phyloP scores from a whole-genome alignment of 164 flowering plant genomes.

The Chimonanthus praecox region DNA sequence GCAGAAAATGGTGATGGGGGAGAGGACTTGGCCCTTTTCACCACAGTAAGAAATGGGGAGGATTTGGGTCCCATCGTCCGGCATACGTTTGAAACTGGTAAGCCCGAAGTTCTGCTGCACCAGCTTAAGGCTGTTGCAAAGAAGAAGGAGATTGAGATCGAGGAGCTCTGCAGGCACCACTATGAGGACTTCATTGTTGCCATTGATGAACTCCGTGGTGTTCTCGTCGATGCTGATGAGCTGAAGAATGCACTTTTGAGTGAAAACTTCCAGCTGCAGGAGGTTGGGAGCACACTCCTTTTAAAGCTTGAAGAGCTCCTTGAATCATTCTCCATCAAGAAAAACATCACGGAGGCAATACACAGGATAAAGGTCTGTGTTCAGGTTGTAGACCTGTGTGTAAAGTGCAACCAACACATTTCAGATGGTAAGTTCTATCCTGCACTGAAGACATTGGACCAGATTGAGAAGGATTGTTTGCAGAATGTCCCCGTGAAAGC shows the following conservation, averaged over 20 bases:
- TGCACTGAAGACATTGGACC: conserved; percentile 69
- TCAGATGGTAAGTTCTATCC: conserved; percentile 75
- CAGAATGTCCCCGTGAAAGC: conserved; percentile 50
- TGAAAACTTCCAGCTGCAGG: conserved; percentile 70
- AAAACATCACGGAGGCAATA: conserved; percentile 69
- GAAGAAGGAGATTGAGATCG: conserved; percentile 87
- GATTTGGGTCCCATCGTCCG: conserved; percentile 74
- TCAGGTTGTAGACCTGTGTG: conserved; percentile 60
- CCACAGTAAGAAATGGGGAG: conserved; percentile 70
- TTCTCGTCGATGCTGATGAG: conserved; percentile 87
- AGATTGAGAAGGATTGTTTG: conserved; percentile 59
- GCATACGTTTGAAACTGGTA: conserved; percentile 74
- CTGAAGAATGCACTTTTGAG: conserved; percentile 67
- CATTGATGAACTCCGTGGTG: conserved; percentile 92
- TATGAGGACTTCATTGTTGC: conserved; percentile 89
- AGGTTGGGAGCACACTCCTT: conserved; percentile 67
- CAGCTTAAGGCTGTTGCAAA: conserved; percentile 67
- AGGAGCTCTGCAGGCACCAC: conserved; percentile 86
- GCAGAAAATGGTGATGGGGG: conserved; percentile 70
- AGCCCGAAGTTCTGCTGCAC: conserved; percentile 64
- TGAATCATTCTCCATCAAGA: conserved; percentile 60
- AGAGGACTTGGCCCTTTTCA: conserved; percentile 60
- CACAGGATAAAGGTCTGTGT: conserved; percentile 56
- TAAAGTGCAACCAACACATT: conserved; percentile 63
- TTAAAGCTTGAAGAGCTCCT: conserved; percentile 72